Conservation (phyloP, 345 rosid species). For the Corchorus capsularis region DNA sequence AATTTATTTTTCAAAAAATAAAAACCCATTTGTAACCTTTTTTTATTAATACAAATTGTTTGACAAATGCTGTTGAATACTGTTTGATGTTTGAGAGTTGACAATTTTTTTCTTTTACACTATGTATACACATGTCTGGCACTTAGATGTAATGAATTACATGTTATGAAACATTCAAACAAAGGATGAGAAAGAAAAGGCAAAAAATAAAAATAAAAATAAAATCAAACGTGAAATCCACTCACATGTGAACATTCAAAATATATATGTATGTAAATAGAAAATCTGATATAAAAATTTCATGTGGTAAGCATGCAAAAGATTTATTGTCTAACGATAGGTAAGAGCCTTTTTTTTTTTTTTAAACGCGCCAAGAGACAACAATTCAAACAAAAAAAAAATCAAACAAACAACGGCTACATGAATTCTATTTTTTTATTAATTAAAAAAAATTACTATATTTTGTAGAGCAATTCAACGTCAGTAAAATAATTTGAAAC, state of each 20-base stretch:
- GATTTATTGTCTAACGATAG: no score
- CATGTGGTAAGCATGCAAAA: not conserved
- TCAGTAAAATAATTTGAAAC: slow-evolving; percentile 5
- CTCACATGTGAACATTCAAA: not conserved
- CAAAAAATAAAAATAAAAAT: not conserved
- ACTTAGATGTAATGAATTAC: not conserved
- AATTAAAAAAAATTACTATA: not conserved
- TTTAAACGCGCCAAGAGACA: not conserved
- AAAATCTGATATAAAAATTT: not conserved
- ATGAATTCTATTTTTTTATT: not conserved
- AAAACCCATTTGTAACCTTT: no score
- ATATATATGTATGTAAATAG: no score
- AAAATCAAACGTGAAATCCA: slow-evolving; percentile 1
- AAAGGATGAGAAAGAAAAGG: not conserved
- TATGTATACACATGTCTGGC: not conserved
- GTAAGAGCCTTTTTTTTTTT: not conserved
- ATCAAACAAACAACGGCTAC: slow-evolving; percentile 4
- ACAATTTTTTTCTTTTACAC: not conserved
- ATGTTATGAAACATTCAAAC: not conserved
- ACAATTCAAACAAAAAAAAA: not conserved
- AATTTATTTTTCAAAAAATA: no score
- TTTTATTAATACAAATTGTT: not conserved
- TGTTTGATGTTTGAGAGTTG: not conserved
- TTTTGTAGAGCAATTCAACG: no score
- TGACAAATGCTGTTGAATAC: not conserved